These are phyloP conservation scores for Astrothelium macrocarpum DNA, from an alignment of 495 filamentous ascomycete species.

Conservation along the genomic window DNA sequence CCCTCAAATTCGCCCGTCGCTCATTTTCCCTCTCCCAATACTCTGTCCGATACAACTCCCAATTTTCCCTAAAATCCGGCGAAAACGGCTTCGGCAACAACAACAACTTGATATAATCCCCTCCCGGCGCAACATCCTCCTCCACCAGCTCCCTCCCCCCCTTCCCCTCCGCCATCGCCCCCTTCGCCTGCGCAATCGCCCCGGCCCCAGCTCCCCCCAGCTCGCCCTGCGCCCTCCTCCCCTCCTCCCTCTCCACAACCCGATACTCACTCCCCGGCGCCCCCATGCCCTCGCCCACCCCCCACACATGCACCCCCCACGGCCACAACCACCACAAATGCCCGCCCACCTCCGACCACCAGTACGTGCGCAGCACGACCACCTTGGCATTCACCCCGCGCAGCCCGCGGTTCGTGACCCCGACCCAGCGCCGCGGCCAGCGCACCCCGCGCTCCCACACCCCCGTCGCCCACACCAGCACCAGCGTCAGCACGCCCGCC, in stretches of 20 bases:
- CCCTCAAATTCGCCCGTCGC: constrained; percentile 61
- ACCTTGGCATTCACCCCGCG: constrained; percentile 91
- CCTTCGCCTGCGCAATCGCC: neutral
- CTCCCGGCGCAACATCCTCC: constrained; percentile 81
- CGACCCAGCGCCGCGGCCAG: constrained; percentile 88
- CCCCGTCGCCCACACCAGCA: constrained; percentile 85
- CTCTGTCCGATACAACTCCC: constrained; percentile 85
- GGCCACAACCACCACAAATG: constrained; percentile 68
- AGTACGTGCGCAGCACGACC: constrained; percentile 73
- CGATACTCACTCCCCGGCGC: constrained; percentile 28
- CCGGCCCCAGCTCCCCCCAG: constrained; percentile 8
- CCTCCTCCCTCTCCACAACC: constrained; percentile 47
- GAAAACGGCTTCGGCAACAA: constrained; percentile 91
- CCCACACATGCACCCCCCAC: constrained; percentile 50
- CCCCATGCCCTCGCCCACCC: constrained; percentile 10
- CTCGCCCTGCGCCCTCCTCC: constrained; percentile 13
- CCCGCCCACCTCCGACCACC: constrained; percentile 65
- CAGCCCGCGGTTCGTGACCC: constrained; percentile 77
- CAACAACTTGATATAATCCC: constrained; percentile 82
- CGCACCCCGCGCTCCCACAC: constrained; percentile 91
- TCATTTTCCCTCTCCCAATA: constrained; percentile 98
- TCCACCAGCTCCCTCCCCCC: constrained; percentile 32
- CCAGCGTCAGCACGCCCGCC: constrained; percentile 70
- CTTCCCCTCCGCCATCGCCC: neutral
- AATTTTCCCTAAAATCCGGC: constrained; percentile 90